These are phyloP conservation scores for Pseudogymnoascus sp. DNA, from an alignment of 2,329 filamentous ascomycete species.

Conservation along the genomic window DNA sequence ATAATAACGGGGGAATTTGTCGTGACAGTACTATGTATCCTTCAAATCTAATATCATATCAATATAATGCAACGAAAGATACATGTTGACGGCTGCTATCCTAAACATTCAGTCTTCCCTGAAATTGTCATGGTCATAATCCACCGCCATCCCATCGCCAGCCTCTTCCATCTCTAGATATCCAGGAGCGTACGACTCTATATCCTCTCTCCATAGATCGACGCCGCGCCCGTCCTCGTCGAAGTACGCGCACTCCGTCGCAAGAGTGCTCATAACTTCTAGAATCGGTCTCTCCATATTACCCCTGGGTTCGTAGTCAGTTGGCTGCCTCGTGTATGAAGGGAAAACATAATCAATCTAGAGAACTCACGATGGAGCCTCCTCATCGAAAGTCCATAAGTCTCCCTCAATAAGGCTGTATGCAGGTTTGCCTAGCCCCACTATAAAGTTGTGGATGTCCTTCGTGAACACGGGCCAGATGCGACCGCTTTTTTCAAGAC, in stretches of 20 bases:
- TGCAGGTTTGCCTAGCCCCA: not conserved
- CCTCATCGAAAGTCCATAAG: not conserved
- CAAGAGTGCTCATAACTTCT: not conserved
- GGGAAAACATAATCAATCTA: not conserved
- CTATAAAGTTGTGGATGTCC: not conserved
- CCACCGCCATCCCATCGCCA: not conserved
- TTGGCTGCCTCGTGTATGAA: not conserved
- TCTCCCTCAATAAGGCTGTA: not conserved
- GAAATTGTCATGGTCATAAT: not conserved
- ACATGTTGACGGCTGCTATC: not conserved
- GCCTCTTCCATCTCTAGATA: not conserved
- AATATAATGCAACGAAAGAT: not conserved
- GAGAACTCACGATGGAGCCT: not conserved
- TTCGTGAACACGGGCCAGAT: not conserved
- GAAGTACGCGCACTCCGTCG: not conserved
- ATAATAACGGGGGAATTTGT: no score
- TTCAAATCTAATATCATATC: not conserved
- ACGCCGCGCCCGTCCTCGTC: not conserved
- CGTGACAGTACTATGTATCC: not conserved
- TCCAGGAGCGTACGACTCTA: not conserved
- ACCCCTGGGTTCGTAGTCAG: not conserved
- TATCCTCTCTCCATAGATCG: not conserved
- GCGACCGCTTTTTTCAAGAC: not conserved
- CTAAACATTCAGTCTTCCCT: not conserved
- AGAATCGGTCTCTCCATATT: not conserved